Evolutionary conservation across 129 eudicot species (phyloP), one percentile per base, ranked within the genome.

Genomic region (Helianthus annuus): DNA sequence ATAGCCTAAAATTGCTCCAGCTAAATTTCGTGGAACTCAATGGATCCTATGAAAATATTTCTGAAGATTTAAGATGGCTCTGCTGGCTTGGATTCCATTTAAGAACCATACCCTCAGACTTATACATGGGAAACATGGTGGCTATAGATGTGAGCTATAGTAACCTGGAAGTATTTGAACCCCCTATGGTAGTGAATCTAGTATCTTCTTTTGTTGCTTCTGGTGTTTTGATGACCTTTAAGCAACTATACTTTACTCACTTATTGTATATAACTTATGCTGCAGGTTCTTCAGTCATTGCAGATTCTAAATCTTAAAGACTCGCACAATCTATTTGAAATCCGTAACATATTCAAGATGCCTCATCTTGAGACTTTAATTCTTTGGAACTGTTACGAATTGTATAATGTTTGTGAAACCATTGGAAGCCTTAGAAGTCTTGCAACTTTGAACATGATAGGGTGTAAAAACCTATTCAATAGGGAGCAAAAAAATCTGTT

Each of bases 261-360:
- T 17, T 44, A 4, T 24, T 5, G 40, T 5, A 11, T 6, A 29
- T 17, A 17, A 15, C 60, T 32, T 49, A 16, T 75, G 13, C 38
- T 40, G 44, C 81, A 81, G 85, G 12, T 46, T 44, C 78, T 76
- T 40, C 48, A 22, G 3, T 56, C 58, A 24, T 52, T 80, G 14
- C 70, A 76, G 36, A 48, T 66, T 29, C 60, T 76, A 34, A 64
- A 81, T 66, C 85, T 81, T 14, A 77, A 80, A 66, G 69, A 77
- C 49, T 81, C 71, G 7, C 42, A 32, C 15, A 24, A 32, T 48
- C 57, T 67, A 13, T 3, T n/a, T 1, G 58, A 48, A 27, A 67
- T 67, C 58, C 44, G 11, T 15, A 64, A 64, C 49, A 64, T 64
- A 27, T 64, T 7, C 69, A 40, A 7, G 19, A 51, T 75, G 19